A percentile compares a stretch with the other conserved stretches of the same genome.
These are phyloP conservation scores for Curvularia spicifera DNA, from an alignment of 2,329 filamentous ascomycete genomes.

Conservation along the genomic window DNA sequence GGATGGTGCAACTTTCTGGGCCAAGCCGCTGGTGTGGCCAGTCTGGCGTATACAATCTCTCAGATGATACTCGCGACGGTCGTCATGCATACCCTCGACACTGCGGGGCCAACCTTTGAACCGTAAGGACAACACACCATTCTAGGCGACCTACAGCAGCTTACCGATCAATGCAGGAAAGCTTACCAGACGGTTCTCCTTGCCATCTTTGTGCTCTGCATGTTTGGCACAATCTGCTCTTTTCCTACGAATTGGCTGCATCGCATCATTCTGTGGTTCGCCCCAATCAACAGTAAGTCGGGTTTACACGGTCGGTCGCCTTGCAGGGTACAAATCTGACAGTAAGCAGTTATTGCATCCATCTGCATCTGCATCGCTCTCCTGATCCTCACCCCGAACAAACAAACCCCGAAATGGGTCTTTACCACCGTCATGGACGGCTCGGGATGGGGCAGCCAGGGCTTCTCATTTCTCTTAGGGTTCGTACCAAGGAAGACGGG, in stretches of 20 bases:
- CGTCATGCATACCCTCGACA: conserved; percentile 66
- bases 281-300: conserved; percentile 65
- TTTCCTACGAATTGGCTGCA: conserved; percentile 66
- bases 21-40: conserved; percentile 68
- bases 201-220: conserved; percentile 61
- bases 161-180: conserved; percentile 51
- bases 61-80: conserved; percentile 68
- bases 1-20: conserved; percentile 72
- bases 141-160: conserved; percentile 6
- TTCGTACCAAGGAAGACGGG: conserved; percentile 40
- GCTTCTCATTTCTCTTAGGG: conserved; percentile 68
- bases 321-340: conserved; percentile 12
- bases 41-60: conserved; percentile 67
- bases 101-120: conserved; percentile 60
- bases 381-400: conserved; percentile 64
- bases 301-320: neutral
- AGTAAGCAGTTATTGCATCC: conserved; percentile 59
- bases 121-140: conserved; percentile 56
- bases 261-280: conserved; percentile 68
- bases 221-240: conserved; percentile 67
- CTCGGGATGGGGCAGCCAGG: conserved; percentile 67
- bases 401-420: conserved; percentile 65
- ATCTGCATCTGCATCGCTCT: conserved; percentile 66
- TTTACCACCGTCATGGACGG: conserved; percentile 67
- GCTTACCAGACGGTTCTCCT: conserved; percentile 65